These are phyloP conservation scores for Claviceps sp. DNA, from an alignment of 2,329 filamentous ascomycete genomes.

Conservation along the genomic window DNA sequence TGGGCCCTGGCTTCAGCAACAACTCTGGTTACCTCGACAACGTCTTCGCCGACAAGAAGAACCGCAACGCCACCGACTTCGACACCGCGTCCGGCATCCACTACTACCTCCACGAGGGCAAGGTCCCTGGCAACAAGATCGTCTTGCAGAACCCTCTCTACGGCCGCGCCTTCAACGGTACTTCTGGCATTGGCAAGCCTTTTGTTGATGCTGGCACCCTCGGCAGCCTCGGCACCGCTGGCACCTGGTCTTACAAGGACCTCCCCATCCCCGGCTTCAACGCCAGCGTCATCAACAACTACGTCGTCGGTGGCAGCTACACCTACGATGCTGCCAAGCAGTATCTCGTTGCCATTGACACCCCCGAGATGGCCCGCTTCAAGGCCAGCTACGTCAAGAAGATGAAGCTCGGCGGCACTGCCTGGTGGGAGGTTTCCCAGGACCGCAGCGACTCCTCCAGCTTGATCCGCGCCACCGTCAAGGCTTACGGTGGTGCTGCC, in stretches of 20 bases:
- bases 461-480: conserved; percentile 34
- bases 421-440: conserved; percentile 74
- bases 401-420: conserved; percentile 54
- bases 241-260: conserved; percentile 61
- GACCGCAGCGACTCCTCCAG: conserved; percentile 42
- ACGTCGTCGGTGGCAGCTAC: conserved; percentile 48
- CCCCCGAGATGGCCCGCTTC: conserved; percentile 36
- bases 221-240: conserved; percentile 39
- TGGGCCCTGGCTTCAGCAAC: conserved; percentile 49
- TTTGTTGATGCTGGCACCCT: conserved; percentile 48
- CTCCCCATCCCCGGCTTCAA: conserved; percentile 42
- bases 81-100: conserved; percentile 51
- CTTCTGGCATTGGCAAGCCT: conserved; percentile 48
- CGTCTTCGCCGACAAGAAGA: conserved; percentile 38
- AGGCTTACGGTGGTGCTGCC: not conserved
- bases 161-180: conserved; percentile 57
- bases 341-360: conserved; percentile 61
- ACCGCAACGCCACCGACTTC: conserved; percentile 50
- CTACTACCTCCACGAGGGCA: conserved; percentile 33
- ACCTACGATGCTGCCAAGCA: conserved; percentile 47
- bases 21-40: conserved; percentile 57
- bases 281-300: conserved; percentile 42
- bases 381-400: conserved; percentile 53
- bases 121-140: conserved; percentile 48
- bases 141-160: conserved; percentile 67